phyloP scores from a whole-genome alignment of 805 yeast species.

The Tetrapisispora taiwanensis region DNA sequence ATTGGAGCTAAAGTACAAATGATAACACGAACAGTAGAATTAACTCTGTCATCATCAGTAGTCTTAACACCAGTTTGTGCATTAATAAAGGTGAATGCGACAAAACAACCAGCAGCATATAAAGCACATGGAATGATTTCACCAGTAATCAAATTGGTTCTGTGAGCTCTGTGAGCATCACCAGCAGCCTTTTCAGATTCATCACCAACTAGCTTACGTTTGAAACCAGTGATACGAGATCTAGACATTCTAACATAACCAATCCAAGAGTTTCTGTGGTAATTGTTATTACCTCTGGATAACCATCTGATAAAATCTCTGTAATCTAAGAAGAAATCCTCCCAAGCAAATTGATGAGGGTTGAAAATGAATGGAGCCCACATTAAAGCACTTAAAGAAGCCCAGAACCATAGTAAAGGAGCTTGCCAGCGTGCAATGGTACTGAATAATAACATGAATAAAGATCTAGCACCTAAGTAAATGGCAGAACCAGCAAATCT shows the following conservation, averaged over 20 bases:
- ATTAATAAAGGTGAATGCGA: constrained; percentile 71
- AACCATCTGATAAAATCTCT: constrained; percentile 87
- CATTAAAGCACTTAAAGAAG: constrained; percentile 75
- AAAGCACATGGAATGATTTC: constrained; percentile 62
- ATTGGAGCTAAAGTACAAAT: constrained; percentile 87
- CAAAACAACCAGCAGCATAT: constrained; percentile 70
- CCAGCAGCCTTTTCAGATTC: constrained; percentile 76
- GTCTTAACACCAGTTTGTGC: constrained; percentile 74
- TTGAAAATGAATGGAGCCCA: constrained; percentile 91
- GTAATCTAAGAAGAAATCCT: constrained; percentile 92
- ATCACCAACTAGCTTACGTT: constrained; percentile 61
- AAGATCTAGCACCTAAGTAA: constrained; percentile 73
- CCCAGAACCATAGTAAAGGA: constrained; percentile 95
- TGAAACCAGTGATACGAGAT: constrained; percentile 80
- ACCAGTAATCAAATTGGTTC: constrained; percentile 59
- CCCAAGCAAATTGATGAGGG: constrained; percentile 96
- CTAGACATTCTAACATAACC: constrained; percentile 74
- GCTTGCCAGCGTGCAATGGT: constrained; percentile 84
- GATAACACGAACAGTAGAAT: constrained; percentile 60
- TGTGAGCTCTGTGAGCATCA: constrained; percentile 75
- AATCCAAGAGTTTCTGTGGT: constrained; percentile 86
- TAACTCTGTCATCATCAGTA: constrained; percentile 41
- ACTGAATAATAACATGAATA: constrained; percentile 63
- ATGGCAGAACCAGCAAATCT: constrained; percentile 76
- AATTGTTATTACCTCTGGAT: constrained; percentile 81